phyloP scores from a whole-genome alignment of 2,329 filamentous ascomycete species.

The Fonsecaea erecta region DNA sequence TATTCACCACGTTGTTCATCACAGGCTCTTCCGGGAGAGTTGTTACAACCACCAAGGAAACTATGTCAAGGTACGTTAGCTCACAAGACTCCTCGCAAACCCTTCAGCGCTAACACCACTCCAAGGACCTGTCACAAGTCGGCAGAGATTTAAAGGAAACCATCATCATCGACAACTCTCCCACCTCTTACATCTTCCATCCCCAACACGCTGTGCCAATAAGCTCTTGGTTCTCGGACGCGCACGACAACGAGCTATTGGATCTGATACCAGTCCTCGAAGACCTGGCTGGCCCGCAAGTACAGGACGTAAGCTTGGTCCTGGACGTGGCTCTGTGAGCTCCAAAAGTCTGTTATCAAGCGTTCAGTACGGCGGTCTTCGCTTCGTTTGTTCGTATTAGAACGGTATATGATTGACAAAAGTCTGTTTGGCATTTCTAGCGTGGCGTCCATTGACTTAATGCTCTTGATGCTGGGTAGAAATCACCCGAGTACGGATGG shows the following conservation, averaged over 20 bases:
- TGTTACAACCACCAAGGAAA: constrained; percentile 99
- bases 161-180: constrained; percentile 99
- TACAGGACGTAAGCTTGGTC: constrained; percentile 95
- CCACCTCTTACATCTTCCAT: constrained; percentile 99
- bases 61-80: constrained; percentile 76
- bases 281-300: constrained; percentile 85
- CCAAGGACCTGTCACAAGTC: constrained; percentile 89
- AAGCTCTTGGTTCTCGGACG: constrained; percentile 99
- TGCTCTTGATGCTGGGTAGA: constrained; percentile 22
- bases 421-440: constrained; percentile 32
- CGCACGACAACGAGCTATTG: constrained; percentile 96
- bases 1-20: constrained; percentile 95
- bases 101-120: not conserved
- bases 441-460: constrained; percentile 26
- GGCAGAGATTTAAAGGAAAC: constrained; percentile 94
- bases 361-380: constrained; percentile 9
- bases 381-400: constrained; percentile 31
- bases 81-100: not conserved
- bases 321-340: constrained; percentile 78
- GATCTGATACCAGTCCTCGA: constrained; percentile 98
- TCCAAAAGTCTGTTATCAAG: constrained; percentile 5
- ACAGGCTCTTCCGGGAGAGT: constrained; percentile 94
- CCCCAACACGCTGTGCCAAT: constrained; percentile 98
- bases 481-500: constrained; percentile 19
- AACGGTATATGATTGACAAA: constrained; percentile 29